Percentiles rank a stretch among this genome's conserved stretches.
Evolutionary conservation across 148 eudicot species (phyloP).

Genomic region (Amaranthus palmeri): DNA sequence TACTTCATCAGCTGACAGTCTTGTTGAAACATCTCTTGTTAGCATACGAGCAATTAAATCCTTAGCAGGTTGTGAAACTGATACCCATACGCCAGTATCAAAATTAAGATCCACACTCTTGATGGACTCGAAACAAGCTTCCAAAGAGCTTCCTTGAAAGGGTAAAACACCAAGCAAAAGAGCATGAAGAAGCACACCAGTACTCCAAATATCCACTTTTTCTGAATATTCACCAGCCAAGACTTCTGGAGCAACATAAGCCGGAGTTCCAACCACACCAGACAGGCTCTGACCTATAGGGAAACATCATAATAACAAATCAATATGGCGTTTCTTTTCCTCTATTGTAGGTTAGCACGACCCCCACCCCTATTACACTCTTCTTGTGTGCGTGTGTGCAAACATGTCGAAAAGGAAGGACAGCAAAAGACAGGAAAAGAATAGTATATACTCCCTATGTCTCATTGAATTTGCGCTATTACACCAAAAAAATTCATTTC

Average conservation of each 20-base stretch:
- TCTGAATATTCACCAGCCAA: conserved; percentile 44
- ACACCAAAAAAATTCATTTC: too few species aligned
- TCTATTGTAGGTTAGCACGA: background rate
- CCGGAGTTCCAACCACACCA: conserved; percentile 57
- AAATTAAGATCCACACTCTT: conserved; percentile 41
- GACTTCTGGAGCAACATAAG: conserved; percentile 60
- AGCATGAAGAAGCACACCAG: conserved; percentile 50
- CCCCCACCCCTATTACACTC: background rate
- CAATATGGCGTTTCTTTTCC: background rate
- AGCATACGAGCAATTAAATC: conserved; percentile 52
- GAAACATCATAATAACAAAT: background rate
- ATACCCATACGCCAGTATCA: conserved; percentile 31
- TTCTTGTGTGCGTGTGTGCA: background rate
- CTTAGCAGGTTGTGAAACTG: conserved; percentile 45
- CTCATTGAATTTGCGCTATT: too few species aligned
- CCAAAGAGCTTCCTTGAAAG: conserved; percentile 44
- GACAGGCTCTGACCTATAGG: conserved; percentile 44
- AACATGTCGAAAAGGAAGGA: background rate
- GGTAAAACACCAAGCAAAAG: conserved; percentile 44
- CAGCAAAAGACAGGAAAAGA: background rate
- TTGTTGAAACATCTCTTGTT: conserved; percentile 41
- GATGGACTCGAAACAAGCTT: conserved; percentile 46
- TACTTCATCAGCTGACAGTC: conserved; percentile 44
- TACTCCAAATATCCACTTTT: conserved; percentile 61
- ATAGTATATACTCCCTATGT: background rate